phyloP scores from a whole-genome alignment of 371 early-diverging fungal genomes.

The Mycotypha africana region DNA sequence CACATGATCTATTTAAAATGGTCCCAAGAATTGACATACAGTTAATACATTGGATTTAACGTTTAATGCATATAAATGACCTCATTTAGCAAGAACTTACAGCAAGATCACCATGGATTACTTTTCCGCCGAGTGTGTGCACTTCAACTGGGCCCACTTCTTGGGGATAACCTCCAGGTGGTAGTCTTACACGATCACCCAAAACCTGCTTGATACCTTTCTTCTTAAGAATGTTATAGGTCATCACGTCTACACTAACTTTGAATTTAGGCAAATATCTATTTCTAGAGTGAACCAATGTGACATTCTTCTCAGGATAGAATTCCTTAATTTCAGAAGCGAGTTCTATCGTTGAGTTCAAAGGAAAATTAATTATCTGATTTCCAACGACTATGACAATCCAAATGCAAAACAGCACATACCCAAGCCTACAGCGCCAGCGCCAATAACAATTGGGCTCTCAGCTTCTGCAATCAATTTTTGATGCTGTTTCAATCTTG shows the following conservation, averaged over 20 bases:
- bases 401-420: too few relatives aligned
- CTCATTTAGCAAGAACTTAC: too few relatives aligned
- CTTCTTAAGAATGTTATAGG: slow-evolving; percentile 35
- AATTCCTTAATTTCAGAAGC: slow-evolving; percentile 65
- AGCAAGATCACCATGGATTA: slow-evolving; percentile 49
- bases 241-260: slow-evolving; percentile 35
- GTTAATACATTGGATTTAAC: too few relatives aligned
- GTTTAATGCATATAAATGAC: too few relatives aligned
- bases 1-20: slow-evolving; percentile 43
- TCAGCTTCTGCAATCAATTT: slow-evolving; percentile 40
- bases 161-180: slow-evolving; percentile 37
- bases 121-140: slow-evolving; percentile 36
- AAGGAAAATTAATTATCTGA: not conserved
- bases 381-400: not conserved
- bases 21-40: too few relatives aligned
- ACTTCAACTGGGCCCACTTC: slow-evolving; percentile 46
- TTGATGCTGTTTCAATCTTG: slow-evolving; percentile 38
- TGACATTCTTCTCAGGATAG: slow-evolving; percentile 58
- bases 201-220: slow-evolving; percentile 45
- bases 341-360: slow-evolving; percentile 42
- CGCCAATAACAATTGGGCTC: slow-evolving; percentile 56
- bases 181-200: slow-evolving; percentile 44
- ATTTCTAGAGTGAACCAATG: slow-evolving; percentile 56
- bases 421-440: slow-evolving; percentile 64
- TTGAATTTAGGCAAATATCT: slow-evolving; percentile 51